Evolutionary conservation across 257 asterid species (phyloP).

Genomic region (Jaltomata sinuosa): DNA sequence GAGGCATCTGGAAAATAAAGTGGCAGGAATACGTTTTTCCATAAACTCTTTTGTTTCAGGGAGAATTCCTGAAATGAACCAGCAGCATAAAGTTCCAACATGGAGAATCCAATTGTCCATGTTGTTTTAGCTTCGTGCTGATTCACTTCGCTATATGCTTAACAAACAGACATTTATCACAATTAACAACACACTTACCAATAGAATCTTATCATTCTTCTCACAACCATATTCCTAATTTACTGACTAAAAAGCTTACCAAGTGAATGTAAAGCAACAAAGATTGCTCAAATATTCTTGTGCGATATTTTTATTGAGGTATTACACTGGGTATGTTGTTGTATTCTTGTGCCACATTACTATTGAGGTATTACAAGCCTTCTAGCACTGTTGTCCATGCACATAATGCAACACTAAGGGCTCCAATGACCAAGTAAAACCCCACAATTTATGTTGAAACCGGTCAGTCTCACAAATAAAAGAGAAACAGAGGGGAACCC

Average conservation of each 20-base stretch:
- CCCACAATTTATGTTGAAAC: background rate
- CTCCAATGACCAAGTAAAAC: background rate
- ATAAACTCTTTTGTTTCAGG: background rate
- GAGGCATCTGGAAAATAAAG: background rate
- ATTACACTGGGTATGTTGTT: background rate
- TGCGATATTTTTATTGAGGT: background rate
- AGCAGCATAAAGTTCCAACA: background rate
- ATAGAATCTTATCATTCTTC: background rate
- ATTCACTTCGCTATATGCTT: background rate
- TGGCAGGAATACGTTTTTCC: background rate
- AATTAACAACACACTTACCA: background rate
- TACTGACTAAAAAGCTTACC: background rate
- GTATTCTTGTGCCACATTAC: background rate
- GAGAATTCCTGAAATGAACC: background rate
- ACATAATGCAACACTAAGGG: background rate
- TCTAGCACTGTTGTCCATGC: background rate
- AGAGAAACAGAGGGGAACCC: background rate
- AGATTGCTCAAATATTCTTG: background rate
- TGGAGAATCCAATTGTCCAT: background rate
- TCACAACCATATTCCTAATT: background rate
- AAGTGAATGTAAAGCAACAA: background rate
- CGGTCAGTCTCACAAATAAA: background rate
- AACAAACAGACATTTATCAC: background rate
- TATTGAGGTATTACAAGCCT: background rate
- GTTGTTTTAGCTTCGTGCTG: background rate